Percentiles rank a stretch among this genome's conserved stretches.
These are phyloP conservation scores for Oryza glaberrima DNA, from an alignment of 176 grass and related monocot species.

Conservation along the genomic window DNA sequence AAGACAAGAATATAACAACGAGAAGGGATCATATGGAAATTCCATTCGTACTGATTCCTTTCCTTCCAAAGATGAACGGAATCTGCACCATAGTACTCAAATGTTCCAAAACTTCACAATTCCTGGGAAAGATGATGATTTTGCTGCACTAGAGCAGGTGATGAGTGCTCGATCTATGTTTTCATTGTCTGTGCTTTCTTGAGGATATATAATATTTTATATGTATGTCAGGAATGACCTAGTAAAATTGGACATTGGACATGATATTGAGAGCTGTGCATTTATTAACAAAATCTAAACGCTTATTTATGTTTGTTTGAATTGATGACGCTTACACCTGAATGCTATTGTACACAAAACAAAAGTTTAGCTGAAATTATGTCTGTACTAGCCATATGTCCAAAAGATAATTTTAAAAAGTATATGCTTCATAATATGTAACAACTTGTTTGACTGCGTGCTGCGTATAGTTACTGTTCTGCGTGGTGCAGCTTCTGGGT, in stretches of 20 bases:
- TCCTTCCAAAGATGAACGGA: slow-evolving; percentile 53
- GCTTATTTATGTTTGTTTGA: slow-evolving; percentile 1
- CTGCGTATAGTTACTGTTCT: no score
- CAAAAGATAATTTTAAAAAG: no score
- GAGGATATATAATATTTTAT: slow-evolving; percentile 12
- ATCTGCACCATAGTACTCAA: slow-evolving; percentile 35
- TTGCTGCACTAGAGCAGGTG: slow-evolving; percentile 96
- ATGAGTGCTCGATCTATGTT: slow-evolving; percentile 9
- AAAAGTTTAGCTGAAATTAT: neutral
- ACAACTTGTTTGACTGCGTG: no score
- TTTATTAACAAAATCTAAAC: neutral
- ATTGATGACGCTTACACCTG: slow-evolving; percentile 6
- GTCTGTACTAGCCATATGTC: slow-evolving; percentile 10
- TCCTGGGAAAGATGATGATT: slow-evolving; percentile 78
- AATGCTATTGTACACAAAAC: slow-evolving; percentile 6
- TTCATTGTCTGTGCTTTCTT: slow-evolving; percentile 27
- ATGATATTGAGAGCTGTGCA: neutral
- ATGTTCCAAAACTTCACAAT: slow-evolving; percentile 50
- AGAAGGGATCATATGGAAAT: slow-evolving; percentile 52
- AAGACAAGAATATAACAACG: slow-evolving; percentile 45
- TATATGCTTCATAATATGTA: no score
- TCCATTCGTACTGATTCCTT: slow-evolving; percentile 37
- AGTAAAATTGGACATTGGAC: neutral
- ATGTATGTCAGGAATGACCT: slow-evolving; percentile 20
- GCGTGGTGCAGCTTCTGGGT: no score